These are phyloP conservation scores for Termitomyces sp. DNA, from an alignment of 1,284 basidiomycete genomes.

Conservation along the genomic window DNA sequence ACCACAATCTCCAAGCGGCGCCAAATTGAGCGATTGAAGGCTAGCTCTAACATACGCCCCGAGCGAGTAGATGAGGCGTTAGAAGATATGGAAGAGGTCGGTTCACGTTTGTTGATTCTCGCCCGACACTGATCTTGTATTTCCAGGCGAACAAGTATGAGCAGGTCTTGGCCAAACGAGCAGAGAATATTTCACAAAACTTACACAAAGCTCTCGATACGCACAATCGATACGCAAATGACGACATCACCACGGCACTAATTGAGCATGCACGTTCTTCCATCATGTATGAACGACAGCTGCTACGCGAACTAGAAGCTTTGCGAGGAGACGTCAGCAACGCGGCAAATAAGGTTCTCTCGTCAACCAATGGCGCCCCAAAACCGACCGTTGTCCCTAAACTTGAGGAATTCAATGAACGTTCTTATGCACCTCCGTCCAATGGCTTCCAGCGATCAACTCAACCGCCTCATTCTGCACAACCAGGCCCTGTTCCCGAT, in stretches of 20 bases:
- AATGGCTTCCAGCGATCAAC: conserved; percentile 27
- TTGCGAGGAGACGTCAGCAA: conserved; percentile 70
- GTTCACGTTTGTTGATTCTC: not conserved
- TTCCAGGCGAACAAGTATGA: conserved; percentile 83
- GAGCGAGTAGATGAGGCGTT: conserved; percentile 89
- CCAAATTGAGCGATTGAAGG: conserved; percentile 86
- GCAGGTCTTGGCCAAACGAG: conserved; percentile 71
- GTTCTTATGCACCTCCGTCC: conserved; percentile 25
- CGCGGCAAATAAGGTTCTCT: conserved; percentile 56
- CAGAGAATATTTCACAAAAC: conserved; percentile 88
- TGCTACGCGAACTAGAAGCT: conserved; percentile 84
- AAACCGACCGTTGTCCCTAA: conserved; percentile 58
- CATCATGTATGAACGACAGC: conserved; percentile 86
- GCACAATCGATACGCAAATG: conserved; percentile 81
- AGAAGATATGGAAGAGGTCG: conserved; percentile 89
- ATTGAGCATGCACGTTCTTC: conserved; percentile 89
- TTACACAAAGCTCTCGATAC: conserved; percentile 78
- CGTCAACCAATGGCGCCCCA: conserved; percentile 43
- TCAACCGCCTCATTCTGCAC: conserved; percentile 31
- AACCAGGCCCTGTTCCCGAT: conserved; percentile 19
- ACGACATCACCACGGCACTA: conserved; percentile 82
- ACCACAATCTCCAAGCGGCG: conserved; percentile 87
- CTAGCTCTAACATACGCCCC: conserved; percentile 80
- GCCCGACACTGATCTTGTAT: not conserved
- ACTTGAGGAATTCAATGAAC: conserved; percentile 54